These are phyloP conservation scores for Heliosperma pusillum DNA, from an alignment of 148 eudicot species.

Conservation along the genomic window DNA sequence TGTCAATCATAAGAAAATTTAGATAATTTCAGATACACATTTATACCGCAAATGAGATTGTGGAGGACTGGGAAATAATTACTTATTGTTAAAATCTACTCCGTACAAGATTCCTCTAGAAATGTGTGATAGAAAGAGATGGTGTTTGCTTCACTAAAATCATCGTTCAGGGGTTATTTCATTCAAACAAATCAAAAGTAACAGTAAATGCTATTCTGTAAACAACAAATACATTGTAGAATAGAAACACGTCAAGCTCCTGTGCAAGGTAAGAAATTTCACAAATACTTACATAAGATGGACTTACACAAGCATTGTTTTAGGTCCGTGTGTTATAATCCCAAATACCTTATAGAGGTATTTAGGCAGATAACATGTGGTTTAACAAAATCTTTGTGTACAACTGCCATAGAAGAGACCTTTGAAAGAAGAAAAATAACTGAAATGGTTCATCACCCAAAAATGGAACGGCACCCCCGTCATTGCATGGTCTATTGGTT, in stretches of 20 bases:
- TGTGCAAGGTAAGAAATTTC: neutral
- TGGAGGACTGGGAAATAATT: neutral
- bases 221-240: neutral
- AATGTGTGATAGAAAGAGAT: neutral
- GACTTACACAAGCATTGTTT: no score
- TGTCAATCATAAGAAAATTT: neutral
- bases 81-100: neutral
- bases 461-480: no score
- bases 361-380: no score
- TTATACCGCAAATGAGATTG: neutral
- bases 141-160: constrained; percentile 21
- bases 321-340: no score
- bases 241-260: neutral
- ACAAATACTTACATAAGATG: no score
- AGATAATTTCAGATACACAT: neutral
- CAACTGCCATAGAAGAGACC: no score
- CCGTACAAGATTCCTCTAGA: neutral
- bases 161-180: neutral
- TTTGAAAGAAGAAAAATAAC: no score
- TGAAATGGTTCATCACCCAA: no score
- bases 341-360: no score
- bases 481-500: no score
- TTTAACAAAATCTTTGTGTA: no score
- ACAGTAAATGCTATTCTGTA: neutral
- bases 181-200: neutral